Evolutionary conservation across 768 basidiomycete genomes (phyloP).

Genomic region (Galerina sulciceps): DNA sequence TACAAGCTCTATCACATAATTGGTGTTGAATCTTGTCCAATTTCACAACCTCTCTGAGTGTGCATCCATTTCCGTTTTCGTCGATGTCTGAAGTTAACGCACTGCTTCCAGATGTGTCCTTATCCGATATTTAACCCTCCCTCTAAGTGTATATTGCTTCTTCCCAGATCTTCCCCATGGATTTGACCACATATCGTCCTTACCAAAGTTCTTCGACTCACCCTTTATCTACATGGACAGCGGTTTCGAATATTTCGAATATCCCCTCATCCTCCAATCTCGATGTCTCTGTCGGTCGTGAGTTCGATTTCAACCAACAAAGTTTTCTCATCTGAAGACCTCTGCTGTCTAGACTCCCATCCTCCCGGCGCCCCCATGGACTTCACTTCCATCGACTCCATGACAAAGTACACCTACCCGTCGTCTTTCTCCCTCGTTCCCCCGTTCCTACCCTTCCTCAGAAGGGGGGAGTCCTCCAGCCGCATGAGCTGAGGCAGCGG

Average conservation of each 20-base stretch:
- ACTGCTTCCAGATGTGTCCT: no score
- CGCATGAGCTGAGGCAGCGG: slow-evolving; percentile 74
- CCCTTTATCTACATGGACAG: slow-evolving; percentile 55
- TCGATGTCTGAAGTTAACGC: no score
- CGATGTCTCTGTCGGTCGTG: slow-evolving; percentile 67
- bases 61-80: no score
- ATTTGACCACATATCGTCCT: slow-evolving; percentile 43
- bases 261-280: slow-evolving; percentile 64
- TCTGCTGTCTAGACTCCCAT: slow-evolving; percentile 47
- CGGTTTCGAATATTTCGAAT: slow-evolving; percentile 68
- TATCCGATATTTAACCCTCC: slow-evolving; percentile 32
- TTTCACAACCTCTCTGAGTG: no score
- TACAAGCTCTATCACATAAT: no score
- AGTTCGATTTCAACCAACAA: slow-evolving; percentile 32
- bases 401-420: slow-evolving; percentile 59
- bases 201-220: slow-evolving; percentile 52
- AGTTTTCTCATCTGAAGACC: slow-evolving; percentile 16
- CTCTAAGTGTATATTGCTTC: slow-evolving; percentile 29
- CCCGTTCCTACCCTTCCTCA: slow-evolving; percentile 73
- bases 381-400: slow-evolving; percentile 63
- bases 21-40: no score
- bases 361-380: slow-evolving; percentile 66
- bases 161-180: slow-evolving; percentile 43
- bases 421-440: slow-evolving; percentile 55
- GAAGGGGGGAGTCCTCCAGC: slow-evolving; percentile 60